These are phyloP conservation scores for Talaromyces sp. DNA, from an alignment of 2,329 filamentous ascomycete genomes.

Conservation along the genomic window DNA sequence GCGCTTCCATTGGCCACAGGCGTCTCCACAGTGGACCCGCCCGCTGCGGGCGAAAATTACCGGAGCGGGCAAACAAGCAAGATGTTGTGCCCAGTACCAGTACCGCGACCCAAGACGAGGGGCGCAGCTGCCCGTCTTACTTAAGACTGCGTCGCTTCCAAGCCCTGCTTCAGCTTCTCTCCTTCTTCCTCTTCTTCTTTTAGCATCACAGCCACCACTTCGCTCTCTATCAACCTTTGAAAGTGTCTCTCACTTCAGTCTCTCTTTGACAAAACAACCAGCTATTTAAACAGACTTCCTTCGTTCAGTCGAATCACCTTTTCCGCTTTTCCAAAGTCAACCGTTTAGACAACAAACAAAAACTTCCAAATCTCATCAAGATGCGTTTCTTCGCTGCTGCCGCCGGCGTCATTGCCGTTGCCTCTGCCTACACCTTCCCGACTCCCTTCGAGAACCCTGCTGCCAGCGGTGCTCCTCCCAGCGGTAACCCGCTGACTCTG, in stretches of 20 bases:
- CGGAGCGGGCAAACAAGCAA: not conserved
- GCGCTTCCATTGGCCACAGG: not conserved
- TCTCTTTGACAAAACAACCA: not conserved
- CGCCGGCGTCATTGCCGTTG: constrained; percentile 35
- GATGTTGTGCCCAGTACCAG: no score
- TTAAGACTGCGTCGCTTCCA: not conserved
- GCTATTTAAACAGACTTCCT: not conserved
- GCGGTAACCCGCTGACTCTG: constrained; percentile 52
- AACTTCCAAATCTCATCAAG: constrained; percentile 15
- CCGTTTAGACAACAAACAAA: not conserved
- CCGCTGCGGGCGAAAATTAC: not conserved
- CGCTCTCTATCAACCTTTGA: not conserved
- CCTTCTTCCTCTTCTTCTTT: not conserved
- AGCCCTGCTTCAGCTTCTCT: not conserved
- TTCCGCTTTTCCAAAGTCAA: not conserved
- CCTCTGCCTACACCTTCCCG: constrained; percentile 29
- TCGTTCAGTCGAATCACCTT: not conserved
- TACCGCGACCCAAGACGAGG: not conserved
- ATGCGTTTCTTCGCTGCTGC: constrained; percentile 38
- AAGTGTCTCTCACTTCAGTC: not conserved
- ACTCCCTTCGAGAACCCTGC: constrained; percentile 23
- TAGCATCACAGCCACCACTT: not conserved
- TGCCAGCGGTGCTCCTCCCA: constrained; percentile 25
- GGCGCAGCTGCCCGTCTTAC: not conserved
- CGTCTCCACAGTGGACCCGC: not conserved